A percentile compares a stretch with the other conserved stretches of the same genome.
phyloP scores from a whole-genome alignment of 257 asterid species.

The Striga asiatica region DNA sequence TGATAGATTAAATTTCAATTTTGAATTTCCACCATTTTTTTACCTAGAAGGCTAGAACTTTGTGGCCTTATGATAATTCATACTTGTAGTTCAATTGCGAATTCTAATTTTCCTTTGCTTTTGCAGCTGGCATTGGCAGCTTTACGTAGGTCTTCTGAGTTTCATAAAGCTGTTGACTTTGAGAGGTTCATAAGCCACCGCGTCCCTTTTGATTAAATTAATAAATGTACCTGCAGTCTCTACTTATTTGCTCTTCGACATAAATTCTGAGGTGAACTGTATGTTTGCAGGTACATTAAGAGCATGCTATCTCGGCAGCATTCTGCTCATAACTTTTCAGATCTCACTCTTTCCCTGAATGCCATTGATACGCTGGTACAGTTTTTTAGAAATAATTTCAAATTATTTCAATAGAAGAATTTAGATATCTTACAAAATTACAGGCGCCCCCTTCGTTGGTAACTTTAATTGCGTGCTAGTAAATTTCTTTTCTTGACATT shows the following conservation, averaged over 20 bases:
- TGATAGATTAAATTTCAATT: not conserved
- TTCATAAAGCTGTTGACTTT: conserved; percentile 37
- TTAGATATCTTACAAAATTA: not conserved
- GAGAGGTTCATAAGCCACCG: conserved; percentile 49
- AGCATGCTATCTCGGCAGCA: conserved; percentile 57
- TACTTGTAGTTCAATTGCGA: not conserved
- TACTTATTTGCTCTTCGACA: conserved; percentile 14
- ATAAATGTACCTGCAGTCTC: not conserved
- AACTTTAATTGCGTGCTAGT: too few relatives aligned
- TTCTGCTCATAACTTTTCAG: conserved; percentile 41
- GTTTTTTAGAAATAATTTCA: not conserved
- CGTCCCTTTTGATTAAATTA: conserved; percentile 1
- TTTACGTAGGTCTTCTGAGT: conserved; percentile 44
- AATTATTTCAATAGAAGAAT: not conserved
- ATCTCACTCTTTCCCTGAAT: conserved; percentile 31
- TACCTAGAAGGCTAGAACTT: too few relatives aligned
- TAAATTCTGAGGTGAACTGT: conserved; percentile 14
- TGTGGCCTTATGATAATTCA: not conserved
- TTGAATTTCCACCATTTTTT: not conserved
- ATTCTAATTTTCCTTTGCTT: not conserved
- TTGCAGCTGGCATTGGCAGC: conserved; percentile 87
- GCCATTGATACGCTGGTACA: conserved; percentile 58
- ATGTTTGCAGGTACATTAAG: conserved; percentile 46
- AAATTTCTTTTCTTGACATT: too few relatives aligned
- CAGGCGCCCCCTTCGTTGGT: not conserved